phyloP scores from a whole-genome alignment of 768 basidiomycete genomes.

The Leucosporidium scottii region DNA sequence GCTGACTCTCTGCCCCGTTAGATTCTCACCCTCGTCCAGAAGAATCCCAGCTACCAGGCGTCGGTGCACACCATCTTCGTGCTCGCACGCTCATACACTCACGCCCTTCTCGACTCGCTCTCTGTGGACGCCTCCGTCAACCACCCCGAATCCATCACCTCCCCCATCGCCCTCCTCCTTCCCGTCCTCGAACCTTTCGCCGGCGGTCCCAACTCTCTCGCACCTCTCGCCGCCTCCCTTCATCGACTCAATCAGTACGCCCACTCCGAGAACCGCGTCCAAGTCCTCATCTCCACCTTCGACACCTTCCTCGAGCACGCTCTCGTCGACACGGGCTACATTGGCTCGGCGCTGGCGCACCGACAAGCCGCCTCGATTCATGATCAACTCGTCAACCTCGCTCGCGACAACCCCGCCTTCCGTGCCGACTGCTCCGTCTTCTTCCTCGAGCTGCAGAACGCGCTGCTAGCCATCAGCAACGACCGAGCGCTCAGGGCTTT shows the following conservation, averaged over 20 bases:
- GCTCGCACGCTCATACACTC: not conserved
- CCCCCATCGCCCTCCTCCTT: conserved; percentile 52
- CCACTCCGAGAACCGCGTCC: not conserved
- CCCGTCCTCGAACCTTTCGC: conserved; percentile 44
- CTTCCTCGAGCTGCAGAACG: not conserved
- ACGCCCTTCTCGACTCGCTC: not conserved
- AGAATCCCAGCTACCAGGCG: conserved; percentile 3
- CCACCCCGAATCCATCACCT: conserved; percentile 47
- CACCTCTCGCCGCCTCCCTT: not conserved
- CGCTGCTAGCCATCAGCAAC: not conserved
- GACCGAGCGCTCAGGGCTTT: conserved; percentile 4
- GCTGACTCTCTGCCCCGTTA: not conserved
- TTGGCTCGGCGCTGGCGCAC: not conserved
- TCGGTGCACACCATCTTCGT: conserved; percentile 9
- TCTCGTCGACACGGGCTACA: conserved; percentile 8
- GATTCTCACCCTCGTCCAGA: conserved; percentile 12
- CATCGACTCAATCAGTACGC: conserved; percentile 4
- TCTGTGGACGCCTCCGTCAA: conserved; percentile 36
- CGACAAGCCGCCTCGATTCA: not conserved
- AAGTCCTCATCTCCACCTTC: not conserved
- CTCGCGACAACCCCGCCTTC: not conserved
- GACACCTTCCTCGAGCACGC: conserved; percentile 1
- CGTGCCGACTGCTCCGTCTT: not conserved
- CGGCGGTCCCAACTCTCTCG: conserved; percentile 12
- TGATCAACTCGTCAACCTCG: not conserved